Evolutionary conservation across 148 eudicot genomes (phyloP), one percentile per base, ranked within the genome.

Genomic region (Chenopodium album): DNA sequence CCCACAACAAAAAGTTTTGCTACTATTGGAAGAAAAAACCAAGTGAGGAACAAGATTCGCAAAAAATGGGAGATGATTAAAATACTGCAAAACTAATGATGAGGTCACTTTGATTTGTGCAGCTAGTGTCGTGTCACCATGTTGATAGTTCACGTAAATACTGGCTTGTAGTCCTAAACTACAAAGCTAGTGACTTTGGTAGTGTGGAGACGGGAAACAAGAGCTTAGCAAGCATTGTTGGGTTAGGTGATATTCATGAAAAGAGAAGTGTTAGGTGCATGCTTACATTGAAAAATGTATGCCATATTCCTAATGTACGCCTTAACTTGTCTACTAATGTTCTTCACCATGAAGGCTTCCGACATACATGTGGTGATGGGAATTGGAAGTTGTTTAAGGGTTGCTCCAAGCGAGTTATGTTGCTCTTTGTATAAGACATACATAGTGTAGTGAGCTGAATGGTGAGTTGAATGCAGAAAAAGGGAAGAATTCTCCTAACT

Each of bases 341-440:
- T 0, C 70, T 77, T 77, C 71, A 77, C n/a, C 50, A 77, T n/a
- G 79, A 77, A 22, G 79, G 79, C 29, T 77, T 17, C 13, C 16
- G 12, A 17, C 66, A 76, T 8, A 31, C 26, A 12, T 76, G 59
- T 31, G 78, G 50, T 34, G 70, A 63, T 77, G 71, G 80, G 26
- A 1, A 78, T 37, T 66, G 73, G 63, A 78, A 66, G n/a, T 12
- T 78, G 10, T 41, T 60, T 1, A 78, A 78, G 48, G 73, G 52
- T 48, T 48, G 52, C 1, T 48, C 10, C 11, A 9, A 10, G 52
- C 11, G 59, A 48, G 12, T 72, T 31, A 16, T 72, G 75, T 34
- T 72, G 44, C 7, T 72, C 22, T 22, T 34, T 34, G 50, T 72
- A 72, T 22, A 72, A 72, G 75, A 72, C 73, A 70, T 31, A 70